phyloP scores from a whole-genome alignment of 1,284 basidiomycete genomes.

The Ceratobasidium sp. region DNA sequence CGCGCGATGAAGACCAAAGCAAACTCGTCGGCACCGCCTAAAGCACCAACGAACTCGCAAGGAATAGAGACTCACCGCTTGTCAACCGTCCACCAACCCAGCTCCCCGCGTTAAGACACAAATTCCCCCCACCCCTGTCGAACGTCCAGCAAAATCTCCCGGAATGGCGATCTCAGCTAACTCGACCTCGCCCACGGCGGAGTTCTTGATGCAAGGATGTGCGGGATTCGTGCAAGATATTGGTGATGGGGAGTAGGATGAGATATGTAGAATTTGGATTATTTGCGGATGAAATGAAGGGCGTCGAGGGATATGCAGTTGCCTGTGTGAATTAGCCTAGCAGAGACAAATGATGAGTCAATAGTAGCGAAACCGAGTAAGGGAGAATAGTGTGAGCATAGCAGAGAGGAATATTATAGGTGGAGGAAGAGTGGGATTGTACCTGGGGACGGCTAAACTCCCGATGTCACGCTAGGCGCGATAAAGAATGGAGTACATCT shows the following conservation, averaged over 20 bases:
- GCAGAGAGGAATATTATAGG: conserved; percentile 61
- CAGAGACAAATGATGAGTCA: no score
- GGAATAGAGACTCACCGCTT: conserved; percentile 15
- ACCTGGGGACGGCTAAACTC: conserved; percentile 77
- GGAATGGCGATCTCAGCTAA: conserved; percentile 73
- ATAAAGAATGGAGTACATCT: conserved; percentile 86
- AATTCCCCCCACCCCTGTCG: conserved; percentile 40
- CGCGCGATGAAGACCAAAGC: conserved; percentile 66
- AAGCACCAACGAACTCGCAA: conserved; percentile 63
- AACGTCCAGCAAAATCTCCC: conserved; percentile 76
- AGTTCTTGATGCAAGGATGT: conserved; percentile 69
- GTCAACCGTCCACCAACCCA: conserved; percentile 66
- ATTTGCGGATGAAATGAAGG: conserved; percentile 87
- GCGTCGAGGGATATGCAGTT: conserved; percentile 91
- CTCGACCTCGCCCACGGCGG: conserved; percentile 84
- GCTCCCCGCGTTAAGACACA: conserved; percentile 67
- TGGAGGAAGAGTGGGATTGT: conserved; percentile 63
- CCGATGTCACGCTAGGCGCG: conserved; percentile 83
- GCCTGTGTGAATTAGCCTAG: conserved; percentile 50
- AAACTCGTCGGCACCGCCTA: no score
- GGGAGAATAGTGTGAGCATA: no score
- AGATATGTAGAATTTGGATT: conserved; percentile 89
- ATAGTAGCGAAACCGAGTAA: no score
- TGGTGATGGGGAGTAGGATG: conserved; percentile 86
- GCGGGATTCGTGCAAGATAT: conserved; percentile 73